phyloP scores from a whole-genome alignment of 768 basidiomycete genomes.

The Suillus bovinus region DNA sequence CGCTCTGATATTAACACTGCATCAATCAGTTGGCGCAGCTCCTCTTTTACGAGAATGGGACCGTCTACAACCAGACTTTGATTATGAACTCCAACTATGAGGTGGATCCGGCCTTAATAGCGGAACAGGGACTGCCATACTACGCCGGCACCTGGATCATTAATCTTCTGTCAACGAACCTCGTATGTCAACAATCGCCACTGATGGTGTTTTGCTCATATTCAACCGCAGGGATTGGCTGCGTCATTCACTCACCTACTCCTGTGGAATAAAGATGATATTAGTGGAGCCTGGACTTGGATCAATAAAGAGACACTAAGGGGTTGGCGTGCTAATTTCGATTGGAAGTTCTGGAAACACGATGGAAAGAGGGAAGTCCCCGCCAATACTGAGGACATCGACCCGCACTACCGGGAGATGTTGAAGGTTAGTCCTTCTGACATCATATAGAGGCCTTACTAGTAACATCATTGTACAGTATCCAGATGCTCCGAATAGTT shows the following conservation, averaged over 20 bases:
- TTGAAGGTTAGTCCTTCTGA: constrained; percentile 27
- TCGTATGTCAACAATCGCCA: not conserved
- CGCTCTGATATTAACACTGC: constrained; percentile 13
- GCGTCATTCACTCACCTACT: constrained; percentile 52
- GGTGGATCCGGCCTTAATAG: constrained; percentile 51
- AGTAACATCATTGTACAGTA: constrained; percentile 23
- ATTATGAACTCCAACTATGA: constrained; percentile 55
- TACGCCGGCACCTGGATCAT: constrained; percentile 31
- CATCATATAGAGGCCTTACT: constrained; percentile 13
- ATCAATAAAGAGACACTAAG: constrained; percentile 32
- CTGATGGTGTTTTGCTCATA: constrained; percentile 11
- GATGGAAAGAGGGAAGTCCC: constrained; percentile 22
- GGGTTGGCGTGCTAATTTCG: constrained; percentile 35
- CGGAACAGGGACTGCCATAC: constrained; percentile 36
- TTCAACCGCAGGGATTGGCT: constrained; percentile 43
- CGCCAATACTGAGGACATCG: constrained; percentile 42
- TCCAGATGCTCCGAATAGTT: constrained; percentile 32
- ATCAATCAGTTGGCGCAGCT: constrained; percentile 29
- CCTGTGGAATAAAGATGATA: constrained; percentile 54
- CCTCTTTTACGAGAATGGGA: constrained; percentile 53
- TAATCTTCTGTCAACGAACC: constrained; percentile 18
- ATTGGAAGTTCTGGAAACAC: constrained; percentile 39
- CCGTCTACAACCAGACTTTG: constrained; percentile 48
- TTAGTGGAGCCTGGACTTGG: constrained; percentile 50
- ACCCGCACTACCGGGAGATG: constrained; percentile 62